Evolutionary conservation across 2,329 filamentous ascomycete genomes (phyloP).

Genomic region (Colletotrichum sansevieriae): DNA sequence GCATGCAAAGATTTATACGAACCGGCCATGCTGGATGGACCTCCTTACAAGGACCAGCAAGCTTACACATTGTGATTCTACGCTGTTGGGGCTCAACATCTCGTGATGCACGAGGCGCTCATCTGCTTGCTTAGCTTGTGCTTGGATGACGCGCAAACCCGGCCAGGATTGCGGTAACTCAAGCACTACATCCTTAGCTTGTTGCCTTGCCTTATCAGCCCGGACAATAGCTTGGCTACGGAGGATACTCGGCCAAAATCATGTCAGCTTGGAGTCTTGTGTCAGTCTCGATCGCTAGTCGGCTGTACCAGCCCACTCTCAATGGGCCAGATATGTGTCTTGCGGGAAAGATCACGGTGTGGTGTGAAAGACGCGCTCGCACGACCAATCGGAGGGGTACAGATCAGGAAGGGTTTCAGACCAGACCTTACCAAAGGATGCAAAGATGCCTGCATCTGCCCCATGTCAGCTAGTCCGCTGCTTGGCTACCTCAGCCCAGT

Average conservation of each 20-base stretch:
- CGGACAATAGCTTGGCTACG: slow-evolving; percentile 1
- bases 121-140: no score
- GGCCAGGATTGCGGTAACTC: background rate
- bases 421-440: slow-evolving; percentile 18
- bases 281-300: slow-evolving; percentile 6
- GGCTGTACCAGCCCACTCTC: slow-evolving; percentile 3
- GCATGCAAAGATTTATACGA: no score
- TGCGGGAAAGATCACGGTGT: slow-evolving; percentile 25
- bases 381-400: slow-evolving; percentile 20
- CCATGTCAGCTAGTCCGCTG: background rate
- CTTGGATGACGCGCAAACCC: no score
- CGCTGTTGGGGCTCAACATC: no score
- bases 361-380: slow-evolving; percentile 1
- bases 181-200: slow-evolving; percentile 19
- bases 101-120: no score
- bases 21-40: no score
- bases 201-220: slow-evolving; percentile 12
- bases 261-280: slow-evolving; percentile 15
- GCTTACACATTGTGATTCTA: no score
- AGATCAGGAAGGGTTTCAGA: slow-evolving; percentile 3
- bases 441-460: slow-evolving; percentile 12
- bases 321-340: slow-evolving; percentile 1
- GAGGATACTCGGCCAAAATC: slow-evolving; percentile 16
- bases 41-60: no score
- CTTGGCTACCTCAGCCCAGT: background rate